Conservation (phyloP, 2,329 filamentous ascomycete species). For the Ceratocystis harringtonii region DNA sequence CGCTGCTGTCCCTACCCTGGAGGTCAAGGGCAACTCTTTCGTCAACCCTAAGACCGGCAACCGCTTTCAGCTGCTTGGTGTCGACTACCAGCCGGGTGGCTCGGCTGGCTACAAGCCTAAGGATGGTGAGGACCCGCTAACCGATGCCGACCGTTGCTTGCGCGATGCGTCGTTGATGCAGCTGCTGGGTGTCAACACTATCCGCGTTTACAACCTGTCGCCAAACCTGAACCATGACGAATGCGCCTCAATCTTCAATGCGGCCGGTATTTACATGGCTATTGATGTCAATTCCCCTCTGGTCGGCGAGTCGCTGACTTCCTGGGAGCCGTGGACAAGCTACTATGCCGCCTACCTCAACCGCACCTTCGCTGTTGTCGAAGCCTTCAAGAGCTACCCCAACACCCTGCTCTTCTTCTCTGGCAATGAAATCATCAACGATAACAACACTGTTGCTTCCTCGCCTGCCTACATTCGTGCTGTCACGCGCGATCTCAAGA, state of each 20-base stretch:
- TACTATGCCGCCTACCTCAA: constrained; percentile 48
- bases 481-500: constrained; percentile 65
- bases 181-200: constrained; percentile 48
- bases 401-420: constrained; percentile 62
- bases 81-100: constrained; percentile 56
- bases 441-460: constrained; percentile 40
- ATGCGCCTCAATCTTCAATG: constrained; percentile 54
- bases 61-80: constrained; percentile 50
- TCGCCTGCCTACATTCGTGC: constrained; percentile 60
- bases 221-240: constrained; percentile 51
- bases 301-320: constrained; percentile 41
- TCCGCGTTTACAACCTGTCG: constrained; percentile 55
- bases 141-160: constrained; percentile 41
- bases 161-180: constrained; percentile 53
- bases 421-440: constrained; percentile 64
- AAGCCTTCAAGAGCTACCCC: constrained; percentile 51
- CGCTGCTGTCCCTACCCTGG: constrained; percentile 42
- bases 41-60: constrained; percentile 43
- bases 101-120: constrained; percentile 44
- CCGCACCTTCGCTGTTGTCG: constrained; percentile 50
- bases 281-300: constrained; percentile 54
- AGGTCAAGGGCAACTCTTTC: constrained; percentile 42
- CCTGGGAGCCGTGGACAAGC: constrained; percentile 39
- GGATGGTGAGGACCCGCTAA: constrained; percentile 43
- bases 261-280: constrained; percentile 53